Evolutionary conservation across 306 rosid species (phyloP).

Genomic region (Prunus salicina): DNA sequence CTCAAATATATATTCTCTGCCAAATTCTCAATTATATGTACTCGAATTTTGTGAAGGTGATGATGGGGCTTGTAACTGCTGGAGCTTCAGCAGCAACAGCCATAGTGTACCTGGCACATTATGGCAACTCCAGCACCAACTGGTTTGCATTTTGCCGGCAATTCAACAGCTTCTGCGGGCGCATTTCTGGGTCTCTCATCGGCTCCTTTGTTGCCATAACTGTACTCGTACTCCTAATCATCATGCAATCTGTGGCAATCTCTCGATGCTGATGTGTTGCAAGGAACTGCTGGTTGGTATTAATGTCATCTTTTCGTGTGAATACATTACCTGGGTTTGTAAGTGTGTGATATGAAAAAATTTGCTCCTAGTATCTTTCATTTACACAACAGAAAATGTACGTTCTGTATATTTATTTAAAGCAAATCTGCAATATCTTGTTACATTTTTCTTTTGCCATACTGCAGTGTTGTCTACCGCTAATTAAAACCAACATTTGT

Average conservation of each 20-base stretch:
- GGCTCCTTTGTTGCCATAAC: constrained; percentile 44
- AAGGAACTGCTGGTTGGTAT: not conserved
- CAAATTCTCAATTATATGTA: not conserved
- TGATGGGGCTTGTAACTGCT: constrained; percentile 45
- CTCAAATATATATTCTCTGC: not conserved
- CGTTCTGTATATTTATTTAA: not conserved
- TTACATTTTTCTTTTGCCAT: not conserved
- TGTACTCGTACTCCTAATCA: constrained; percentile 38
- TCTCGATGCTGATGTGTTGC: constrained; percentile 27
- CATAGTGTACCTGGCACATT: constrained; percentile 48
- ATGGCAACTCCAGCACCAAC: constrained; percentile 47
- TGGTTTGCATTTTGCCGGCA: constrained; percentile 56
- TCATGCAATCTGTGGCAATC: constrained; percentile 37
- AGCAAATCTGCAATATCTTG: not conserved
- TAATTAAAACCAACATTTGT: not conserved
- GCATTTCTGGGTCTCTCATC: constrained; percentile 45
- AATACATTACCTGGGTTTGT: not conserved
- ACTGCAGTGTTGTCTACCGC: too few species aligned
- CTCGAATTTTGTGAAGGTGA: constrained; percentile 33
- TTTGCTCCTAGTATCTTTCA: not conserved
- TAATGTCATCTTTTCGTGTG: not conserved
- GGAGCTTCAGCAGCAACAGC: constrained; percentile 60
- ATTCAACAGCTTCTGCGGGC: constrained; percentile 46
- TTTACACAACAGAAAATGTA: not conserved
- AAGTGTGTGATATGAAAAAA: not conserved